Evolutionary conservation across 2,329 filamentous ascomycete genomes (phyloP).

Genomic region (Xylaria polymorpha): DNA sequence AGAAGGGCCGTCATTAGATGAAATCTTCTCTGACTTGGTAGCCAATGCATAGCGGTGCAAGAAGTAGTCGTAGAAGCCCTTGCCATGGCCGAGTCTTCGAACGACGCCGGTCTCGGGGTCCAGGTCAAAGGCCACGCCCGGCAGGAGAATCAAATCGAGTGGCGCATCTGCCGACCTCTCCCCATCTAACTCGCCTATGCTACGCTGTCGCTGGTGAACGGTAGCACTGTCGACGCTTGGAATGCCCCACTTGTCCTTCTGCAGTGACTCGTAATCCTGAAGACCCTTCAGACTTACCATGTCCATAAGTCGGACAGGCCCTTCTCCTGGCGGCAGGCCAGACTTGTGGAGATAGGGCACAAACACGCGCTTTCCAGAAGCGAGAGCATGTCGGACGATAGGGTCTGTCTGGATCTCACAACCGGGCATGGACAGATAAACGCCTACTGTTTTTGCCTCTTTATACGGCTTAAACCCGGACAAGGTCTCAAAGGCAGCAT

Average conservation of each 20-base stretch:
- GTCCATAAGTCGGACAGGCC: constrained; percentile 83
- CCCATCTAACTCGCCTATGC: constrained; percentile 72
- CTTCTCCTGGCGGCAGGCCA: constrained; percentile 58
- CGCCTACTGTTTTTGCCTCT: constrained; percentile 78
- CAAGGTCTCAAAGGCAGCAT: constrained; percentile 72
- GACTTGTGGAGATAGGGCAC: constrained; percentile 86
- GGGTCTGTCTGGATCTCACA: constrained; percentile 86
- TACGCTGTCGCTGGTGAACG: constrained; percentile 74
- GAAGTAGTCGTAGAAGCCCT: constrained; percentile 97
- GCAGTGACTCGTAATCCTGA: constrained; percentile 80
- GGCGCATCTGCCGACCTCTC: constrained; percentile 58
- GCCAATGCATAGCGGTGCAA: constrained; percentile 75
- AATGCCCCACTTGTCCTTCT: constrained; percentile 91
- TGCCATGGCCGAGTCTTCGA: constrained; percentile 88
- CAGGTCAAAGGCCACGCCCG: constrained; percentile 89
- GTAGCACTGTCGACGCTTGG: constrained; percentile 80
- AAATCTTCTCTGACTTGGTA: constrained; percentile 49
- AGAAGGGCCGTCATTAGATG: constrained; percentile 51
- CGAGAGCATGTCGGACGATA: constrained; percentile 84
- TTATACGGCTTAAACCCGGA: constrained; percentile 78
- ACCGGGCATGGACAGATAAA: constrained; percentile 93
- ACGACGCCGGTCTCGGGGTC: constrained; percentile 65
- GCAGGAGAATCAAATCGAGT: constrained; percentile 89
- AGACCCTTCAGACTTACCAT: constrained; percentile 85
- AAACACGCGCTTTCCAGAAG: constrained; percentile 84